Base-by-base conservation (phyloP, 139 green algal genomes). In the Coelastrella sp. region DNA sequence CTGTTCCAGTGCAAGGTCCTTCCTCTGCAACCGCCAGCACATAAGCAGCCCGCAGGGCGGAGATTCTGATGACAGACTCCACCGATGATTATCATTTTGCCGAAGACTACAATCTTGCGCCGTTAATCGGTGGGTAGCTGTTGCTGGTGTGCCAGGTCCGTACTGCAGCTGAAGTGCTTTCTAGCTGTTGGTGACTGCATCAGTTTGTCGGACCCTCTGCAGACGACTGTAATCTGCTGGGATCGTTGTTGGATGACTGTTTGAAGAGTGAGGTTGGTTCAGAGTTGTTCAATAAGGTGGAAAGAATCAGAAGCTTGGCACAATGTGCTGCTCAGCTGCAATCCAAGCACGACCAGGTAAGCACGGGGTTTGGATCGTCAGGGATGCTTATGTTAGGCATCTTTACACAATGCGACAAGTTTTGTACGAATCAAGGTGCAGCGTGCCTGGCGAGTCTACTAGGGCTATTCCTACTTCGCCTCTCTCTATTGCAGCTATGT, bases 231-330 rank as follows among this genome's bases (percentile, higher is more conserved):
- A 92, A 92, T 45, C 89, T 98, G 37, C 91, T 98, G 21, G 90
- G 92, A 2, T 86, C 74, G 2, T 81, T 98, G 32, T 88, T 98
- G 35, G 96, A 98, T 67, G 93, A 97, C 34, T 95, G 89, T 71
- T 86, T 98, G 38, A 87, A 89, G 19, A 91, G 93, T 15, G 96
- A 98, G 62, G 91, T 98, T 25, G 96, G 96, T 5, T 89, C 94
- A 11, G 92, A 91, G 41, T 86, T 98, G 13, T 96, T 98, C 64
- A 71, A 85, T 5, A 97, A 97, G 83, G 92, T 95, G 5, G 91
- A 95, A 67, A 75, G 87, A 17, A 91, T 97, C 32, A 85, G 94
- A 5, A 79, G 78, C 7, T 66, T 97, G 32, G 93, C 94, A 1
- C 78, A 91, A 17, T 95, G 90, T 62, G 87, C 92, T 0, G 83